These are phyloP conservation scores for Leccinum angustisporum DNA, from an alignment of 1,284 basidiomycete species.

Conservation along the genomic window DNA sequence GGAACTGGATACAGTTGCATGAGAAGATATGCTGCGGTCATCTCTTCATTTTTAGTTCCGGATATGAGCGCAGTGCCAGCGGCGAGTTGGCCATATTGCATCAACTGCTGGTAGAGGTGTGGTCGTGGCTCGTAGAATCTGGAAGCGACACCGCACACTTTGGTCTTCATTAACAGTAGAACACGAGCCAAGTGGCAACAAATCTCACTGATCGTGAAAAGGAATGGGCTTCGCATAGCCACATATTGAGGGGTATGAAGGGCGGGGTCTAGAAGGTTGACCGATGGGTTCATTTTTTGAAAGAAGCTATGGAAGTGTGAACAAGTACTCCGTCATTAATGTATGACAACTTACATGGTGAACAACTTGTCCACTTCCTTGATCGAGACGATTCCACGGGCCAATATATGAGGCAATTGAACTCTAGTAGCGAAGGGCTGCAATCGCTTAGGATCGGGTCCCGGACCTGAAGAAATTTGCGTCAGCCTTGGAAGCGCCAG, in stretches of 20 bases:
- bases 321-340: constrained; percentile 2
- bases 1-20: constrained; percentile 74
- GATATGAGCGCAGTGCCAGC: constrained; percentile 71
- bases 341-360: constrained; percentile 56
- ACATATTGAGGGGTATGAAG: constrained; percentile 73
- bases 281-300: constrained; percentile 70
- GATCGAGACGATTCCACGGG: constrained; percentile 65
- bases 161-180: constrained; percentile 7
- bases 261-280: constrained; percentile 70
- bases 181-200: background rate
- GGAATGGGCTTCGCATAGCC: constrained; percentile 71
- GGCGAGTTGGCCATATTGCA: constrained; percentile 70
- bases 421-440: constrained; percentile 38
- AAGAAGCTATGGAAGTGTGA: constrained; percentile 54
- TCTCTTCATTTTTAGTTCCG: constrained; percentile 74
- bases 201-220: constrained; percentile 77
- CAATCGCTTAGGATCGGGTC: constrained; percentile 39
- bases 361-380: constrained; percentile 78
- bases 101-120: constrained; percentile 61
- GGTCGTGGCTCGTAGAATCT: constrained; percentile 68
- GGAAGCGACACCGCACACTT: constrained; percentile 82
- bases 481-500: background rate
- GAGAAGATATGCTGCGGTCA: constrained; percentile 71
- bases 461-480: constrained; percentile 39
- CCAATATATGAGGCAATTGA: constrained; percentile 67